Evolutionary conservation across 31 red algal species (phyloP).

Genomic region (Porphyra umbilicalis): DNA sequence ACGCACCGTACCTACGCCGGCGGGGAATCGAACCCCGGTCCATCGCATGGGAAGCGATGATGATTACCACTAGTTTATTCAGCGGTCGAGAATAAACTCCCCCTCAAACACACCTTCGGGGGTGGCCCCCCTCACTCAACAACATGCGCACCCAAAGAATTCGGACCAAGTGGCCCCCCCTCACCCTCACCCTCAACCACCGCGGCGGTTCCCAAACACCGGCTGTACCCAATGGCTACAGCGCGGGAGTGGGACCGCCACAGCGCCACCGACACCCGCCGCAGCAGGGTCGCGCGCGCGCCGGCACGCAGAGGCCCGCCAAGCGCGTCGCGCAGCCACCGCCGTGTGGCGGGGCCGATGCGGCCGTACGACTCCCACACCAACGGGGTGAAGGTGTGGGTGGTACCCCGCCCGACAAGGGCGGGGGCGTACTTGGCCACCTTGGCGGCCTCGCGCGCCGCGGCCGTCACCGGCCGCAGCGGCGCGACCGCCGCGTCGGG

Average conservation of each 20-base stretch:
- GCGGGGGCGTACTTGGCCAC: not conserved
- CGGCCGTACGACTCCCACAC: not conserved
- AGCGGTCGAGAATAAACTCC: too few relatives aligned
- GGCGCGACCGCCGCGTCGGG: too few relatives aligned
- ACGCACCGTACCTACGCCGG: too few relatives aligned
- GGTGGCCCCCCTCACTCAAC: too few relatives aligned
- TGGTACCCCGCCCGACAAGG: not conserved
- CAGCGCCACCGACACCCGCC: not conserved
- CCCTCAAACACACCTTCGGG: too few relatives aligned
- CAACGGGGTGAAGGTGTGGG: not conserved
- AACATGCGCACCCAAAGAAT: too few relatives aligned
- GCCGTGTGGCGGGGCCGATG: not conserved
- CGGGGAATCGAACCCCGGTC: constrained; percentile 1
- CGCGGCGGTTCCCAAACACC: not conserved
- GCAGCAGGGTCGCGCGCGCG: not conserved
- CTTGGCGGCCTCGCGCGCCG: not conserved
- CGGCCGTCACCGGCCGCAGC: not conserved
- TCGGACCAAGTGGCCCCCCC: too few relatives aligned
- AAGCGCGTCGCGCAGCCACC: not conserved
- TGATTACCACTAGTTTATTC: constrained; percentile 2
- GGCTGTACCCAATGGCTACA: not conserved
- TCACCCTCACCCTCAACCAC: too few relatives aligned
- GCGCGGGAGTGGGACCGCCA: not conserved
- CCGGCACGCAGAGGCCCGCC: too few relatives aligned
- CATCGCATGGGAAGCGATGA: constrained; percentile 1